Evolutionary conservation across 2,329 filamentous ascomycete genomes (phyloP), one percentile per base, ranked within the genome.

Genomic region (Epichloe elymi): DNA sequence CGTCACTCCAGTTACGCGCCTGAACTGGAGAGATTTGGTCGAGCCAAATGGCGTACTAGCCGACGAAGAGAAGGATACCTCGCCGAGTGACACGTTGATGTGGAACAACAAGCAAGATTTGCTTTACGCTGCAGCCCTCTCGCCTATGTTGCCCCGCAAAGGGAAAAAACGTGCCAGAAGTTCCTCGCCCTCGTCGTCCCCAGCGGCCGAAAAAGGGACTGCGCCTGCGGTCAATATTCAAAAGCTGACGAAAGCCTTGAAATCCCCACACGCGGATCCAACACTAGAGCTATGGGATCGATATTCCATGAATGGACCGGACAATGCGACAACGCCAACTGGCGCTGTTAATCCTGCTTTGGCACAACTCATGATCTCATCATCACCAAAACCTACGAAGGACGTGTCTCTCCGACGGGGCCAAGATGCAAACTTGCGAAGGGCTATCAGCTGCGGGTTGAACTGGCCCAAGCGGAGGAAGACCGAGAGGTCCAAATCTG

Each of bases 261-360:
- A 77, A 56, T 85, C 83, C 1, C 82, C 83, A 12, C 79, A 84
- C 56, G 76, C 81, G 35, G 85, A 90, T 59, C 83, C 86, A 38
- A 85, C 84, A 2, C 67, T 83, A 35, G 85, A 90, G 56, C 67
- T 90, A 2, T 91, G 86, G 86, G 86, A 85, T 58, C 80, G 84
- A 49, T 88, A 87, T 61, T 78, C 84, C 38, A 66, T 80, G 15
- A 65, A 61, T 38, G 62, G 50, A 68, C 54, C 56, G 26, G 73
- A 60, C 70, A 74, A 55, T 65, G 67, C 49, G 63, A 70, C 14
- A 65, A 73, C 54, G 57, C 67, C 49, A 65, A 67, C 43, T 1
- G 76, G 76, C 19, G 65, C 74, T 42, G 65, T 70, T 41, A 81
- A 80, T 57, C 78, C 79, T 39, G 69, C 75, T 15, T 70, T 87